Evolutionary conservation across 2,329 filamentous ascomycete species (phyloP).

Genomic region (Fusarium burgessii): DNA sequence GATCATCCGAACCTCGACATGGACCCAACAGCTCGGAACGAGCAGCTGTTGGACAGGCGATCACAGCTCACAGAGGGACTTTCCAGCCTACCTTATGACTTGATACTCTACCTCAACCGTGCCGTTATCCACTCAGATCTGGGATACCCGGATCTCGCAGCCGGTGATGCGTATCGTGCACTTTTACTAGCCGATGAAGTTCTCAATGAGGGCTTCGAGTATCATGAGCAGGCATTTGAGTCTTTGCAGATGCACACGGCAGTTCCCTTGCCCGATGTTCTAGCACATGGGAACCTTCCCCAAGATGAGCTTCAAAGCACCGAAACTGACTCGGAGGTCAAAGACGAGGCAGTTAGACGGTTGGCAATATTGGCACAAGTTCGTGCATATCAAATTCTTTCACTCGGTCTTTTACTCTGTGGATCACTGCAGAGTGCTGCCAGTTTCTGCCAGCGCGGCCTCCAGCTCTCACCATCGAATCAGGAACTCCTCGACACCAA

Average conservation of each 20-base stretch:
- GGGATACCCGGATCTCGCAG: conserved; percentile 89
- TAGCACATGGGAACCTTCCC: conserved; percentile 59
- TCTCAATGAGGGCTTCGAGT: conserved; percentile 82
- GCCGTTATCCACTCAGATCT: conserved; percentile 78
- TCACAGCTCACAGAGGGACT: conserved; percentile 68
- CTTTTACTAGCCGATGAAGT: conserved; percentile 88
- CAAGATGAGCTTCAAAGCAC: conserved; percentile 51
- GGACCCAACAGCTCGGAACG: conserved; percentile 54
- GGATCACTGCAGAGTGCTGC: conserved; percentile 76
- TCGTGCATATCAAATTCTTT: conserved; percentile 69
- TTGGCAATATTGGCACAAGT: conserved; percentile 65
- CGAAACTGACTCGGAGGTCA: conserved; percentile 51
- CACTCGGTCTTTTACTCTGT: conserved; percentile 70
- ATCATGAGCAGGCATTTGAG: conserved; percentile 75
- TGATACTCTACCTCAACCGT: conserved; percentile 75
- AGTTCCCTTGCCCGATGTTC: conserved; percentile 57
- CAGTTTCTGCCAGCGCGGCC: conserved; percentile 73
- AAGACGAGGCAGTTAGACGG: conserved; percentile 51
- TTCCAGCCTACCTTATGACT: conserved; percentile 66
- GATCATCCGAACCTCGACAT: conserved; percentile 26
- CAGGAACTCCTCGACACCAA: conserved; percentile 66
- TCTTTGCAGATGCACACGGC: conserved; percentile 56
- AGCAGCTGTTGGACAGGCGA: conserved; percentile 65
- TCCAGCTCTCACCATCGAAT: conserved; percentile 66
- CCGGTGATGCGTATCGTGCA: conserved; percentile 89